Evolutionary conservation across 177 flowering plant genomes (phyloP).

Genomic region (Vitis hybrid): DNA sequence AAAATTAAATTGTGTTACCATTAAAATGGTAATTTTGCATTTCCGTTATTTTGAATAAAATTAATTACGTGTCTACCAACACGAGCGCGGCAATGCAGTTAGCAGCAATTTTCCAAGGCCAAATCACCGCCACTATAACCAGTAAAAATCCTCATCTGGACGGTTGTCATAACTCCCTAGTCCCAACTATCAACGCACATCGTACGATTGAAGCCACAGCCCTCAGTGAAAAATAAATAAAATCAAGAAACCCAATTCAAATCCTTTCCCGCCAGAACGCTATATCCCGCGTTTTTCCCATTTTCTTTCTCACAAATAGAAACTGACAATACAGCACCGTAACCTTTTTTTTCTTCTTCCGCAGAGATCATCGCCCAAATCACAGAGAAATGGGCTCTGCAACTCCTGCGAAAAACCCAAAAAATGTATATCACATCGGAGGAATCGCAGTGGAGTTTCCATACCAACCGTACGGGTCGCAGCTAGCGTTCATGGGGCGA

Average conservation of each 20-base stretch:
- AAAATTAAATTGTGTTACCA: background rate
- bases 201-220: too few species aligned
- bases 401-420: conserved; percentile 22
- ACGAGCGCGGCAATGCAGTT: too few species aligned
- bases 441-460: conserved; percentile 90
- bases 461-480: conserved; percentile 89
- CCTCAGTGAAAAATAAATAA: too few species aligned
- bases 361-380: background rate
- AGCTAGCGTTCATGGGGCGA: conserved; percentile 91
- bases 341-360: too few species aligned
- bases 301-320: background rate
- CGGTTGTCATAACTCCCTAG: too few species aligned
- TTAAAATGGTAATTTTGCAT: background rate
- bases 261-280: conserved; percentile 6
- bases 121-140: too few species aligned
- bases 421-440: conserved; percentile 55
- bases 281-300: background rate
- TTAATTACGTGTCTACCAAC: too few species aligned
- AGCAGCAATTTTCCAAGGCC: too few species aligned
- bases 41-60: too few species aligned
- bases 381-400: conserved; percentile 23
- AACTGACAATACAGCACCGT: background rate
- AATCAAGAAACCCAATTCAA: too few species aligned
- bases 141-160: too few species aligned
- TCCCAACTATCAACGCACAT: too few species aligned